Percentiles rank a stretch among this genome's conserved stretches.
These are phyloP conservation scores for Yueomyces sinensis DNA, from an alignment of 805 yeast genomes.

Conservation along the genomic window DNA sequence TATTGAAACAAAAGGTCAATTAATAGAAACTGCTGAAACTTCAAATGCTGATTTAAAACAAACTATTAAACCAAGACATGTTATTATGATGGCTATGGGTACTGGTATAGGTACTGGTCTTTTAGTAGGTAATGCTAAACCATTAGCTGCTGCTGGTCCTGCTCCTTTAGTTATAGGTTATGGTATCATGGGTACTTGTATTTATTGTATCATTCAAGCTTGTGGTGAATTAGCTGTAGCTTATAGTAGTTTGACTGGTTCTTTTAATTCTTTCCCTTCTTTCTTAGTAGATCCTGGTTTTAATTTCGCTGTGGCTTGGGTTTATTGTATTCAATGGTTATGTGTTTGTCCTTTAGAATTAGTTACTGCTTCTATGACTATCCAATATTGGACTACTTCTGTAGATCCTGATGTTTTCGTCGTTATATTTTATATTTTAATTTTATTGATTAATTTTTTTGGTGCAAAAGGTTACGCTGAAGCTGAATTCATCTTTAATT, in stretches of 20 bases:
- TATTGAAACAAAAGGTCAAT: not conserved
- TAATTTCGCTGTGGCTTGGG: conserved; percentile 50
- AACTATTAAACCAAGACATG: conserved; percentile 32
- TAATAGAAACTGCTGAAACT: conserved; percentile 1
- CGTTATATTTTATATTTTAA: conserved; percentile 34
- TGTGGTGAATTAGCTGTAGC: conserved; percentile 57
- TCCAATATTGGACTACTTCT: conserved; percentile 42
- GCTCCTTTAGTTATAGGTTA: conserved; percentile 41
- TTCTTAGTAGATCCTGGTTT: conserved; percentile 43
- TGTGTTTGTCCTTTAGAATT: conserved; percentile 49
- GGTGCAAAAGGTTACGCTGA: conserved; percentile 51
- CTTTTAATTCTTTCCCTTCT: conserved; percentile 45
- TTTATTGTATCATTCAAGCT: conserved; percentile 47
- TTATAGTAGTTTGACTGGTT: conserved; percentile 46
- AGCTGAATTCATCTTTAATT: conserved; percentile 51
- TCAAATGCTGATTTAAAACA: conserved; percentile 22
- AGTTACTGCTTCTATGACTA: conserved; percentile 51
- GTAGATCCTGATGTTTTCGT: conserved; percentile 48
- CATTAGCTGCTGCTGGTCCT: conserved; percentile 34
- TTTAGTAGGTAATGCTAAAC: conserved; percentile 42
- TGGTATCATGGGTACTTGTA: conserved; percentile 41
- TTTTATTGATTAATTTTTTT: conserved; percentile 34
- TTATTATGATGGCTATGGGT: conserved; percentile 68
- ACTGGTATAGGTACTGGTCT: conserved; percentile 78
- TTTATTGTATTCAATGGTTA: conserved; percentile 51